Evolutionary conservation across 495 filamentous ascomycete genomes (phyloP), one percentile per base, ranked within the genome.

Genomic region (Penicillium chermesinum): DNA sequence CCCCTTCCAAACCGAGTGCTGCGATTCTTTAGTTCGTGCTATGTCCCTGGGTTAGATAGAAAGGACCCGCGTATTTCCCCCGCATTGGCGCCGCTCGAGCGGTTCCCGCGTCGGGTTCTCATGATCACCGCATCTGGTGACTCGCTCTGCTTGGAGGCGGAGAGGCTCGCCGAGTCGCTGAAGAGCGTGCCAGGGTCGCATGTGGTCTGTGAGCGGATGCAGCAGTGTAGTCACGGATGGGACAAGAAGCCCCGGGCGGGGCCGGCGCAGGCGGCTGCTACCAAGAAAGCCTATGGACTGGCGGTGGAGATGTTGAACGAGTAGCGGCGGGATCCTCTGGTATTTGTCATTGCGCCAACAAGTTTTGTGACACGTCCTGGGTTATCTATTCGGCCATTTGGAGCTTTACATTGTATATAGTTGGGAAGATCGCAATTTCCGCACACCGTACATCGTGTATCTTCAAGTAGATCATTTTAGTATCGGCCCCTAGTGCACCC

Each of bases 41-140:
- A 71, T 36, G 45, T 66, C 14, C 59, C 59, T n/a, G 46, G 22
- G 9, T 51, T 69, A 37, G 67, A 76, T 55, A 51, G 40, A 13
- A 59, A 62, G 20, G 72, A 79, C 45, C 72, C 72, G 2, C 59
- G 73, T 13, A 67, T 77, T 36, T 75, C 72, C n/a, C 72, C 72
- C 8, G 47, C 38, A 8, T 75, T 69, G 43, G 70, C 71, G 1
- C 53, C 57, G 43, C 38, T 60, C 9, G 58, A 67, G 6, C 58
- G 58, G 18, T 73, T 73, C 54, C 71, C 73, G 18, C 54, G 57
- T 17, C 52, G 70, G 1, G 37, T 71, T 32, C 55, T 77, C 22
- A 58, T 79, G 27, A 56, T 79, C 42, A 76, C 72, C 7, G 67
- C 63, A 6, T 67, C 62, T 20, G 54, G 62, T 1, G 75, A 79